Percentiles rank a stretch among this genome's conserved stretches.
Evolutionary conservation across 2,329 filamentous ascomycete species (phyloP).

Genomic region (Colletotrichum euphorbiae): DNA sequence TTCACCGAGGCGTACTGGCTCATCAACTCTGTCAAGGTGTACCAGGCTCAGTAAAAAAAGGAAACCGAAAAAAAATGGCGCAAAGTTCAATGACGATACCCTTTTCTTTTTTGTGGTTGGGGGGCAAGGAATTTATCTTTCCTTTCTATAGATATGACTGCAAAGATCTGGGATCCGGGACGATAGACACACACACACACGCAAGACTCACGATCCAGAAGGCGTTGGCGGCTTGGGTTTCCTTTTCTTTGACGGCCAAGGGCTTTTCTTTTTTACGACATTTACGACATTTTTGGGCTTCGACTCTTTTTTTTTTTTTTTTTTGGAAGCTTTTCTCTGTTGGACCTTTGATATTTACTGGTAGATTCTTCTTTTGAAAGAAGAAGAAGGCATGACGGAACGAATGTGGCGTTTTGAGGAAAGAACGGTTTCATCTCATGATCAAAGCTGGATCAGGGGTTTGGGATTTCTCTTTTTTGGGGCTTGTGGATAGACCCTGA

Average conservation of each 20-base stretch:
- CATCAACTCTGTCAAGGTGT: conserved; percentile 78
- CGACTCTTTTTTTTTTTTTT: conserved; percentile 1
- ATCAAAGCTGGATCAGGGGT: neutral
- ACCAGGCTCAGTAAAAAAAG: conserved; percentile 48
- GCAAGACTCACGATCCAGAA: neutral
- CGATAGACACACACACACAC: conserved; percentile 6
- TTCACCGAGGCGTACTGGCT: conserved; percentile 83
- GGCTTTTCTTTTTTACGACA: conserved; percentile 4
- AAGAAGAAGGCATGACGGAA: conserved; percentile 5
- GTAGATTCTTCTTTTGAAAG: conserved; percentile 24
- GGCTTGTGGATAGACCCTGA: conserved; percentile 28
- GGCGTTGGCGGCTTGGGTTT: conserved; percentile 32
- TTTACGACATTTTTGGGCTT: conserved; percentile 17
- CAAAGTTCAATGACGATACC: neutral
- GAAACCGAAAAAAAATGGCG: neutral
- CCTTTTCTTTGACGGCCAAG: neutral
- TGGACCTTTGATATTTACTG: conserved; percentile 23
- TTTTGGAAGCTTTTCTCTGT: conserved; percentile 6
- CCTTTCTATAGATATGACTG: neutral
- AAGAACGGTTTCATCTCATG: neutral
- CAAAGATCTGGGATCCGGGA: neutral
- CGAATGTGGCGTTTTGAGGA: conserved; percentile 16
- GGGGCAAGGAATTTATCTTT: neutral
- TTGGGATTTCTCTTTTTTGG: neutral
- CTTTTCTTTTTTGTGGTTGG: no score